Evolutionary conservation across 202 grass and related monocot species (phyloP), one percentile per base, ranked within the genome.

Genomic region (Brachypodium distachyon): DNA sequence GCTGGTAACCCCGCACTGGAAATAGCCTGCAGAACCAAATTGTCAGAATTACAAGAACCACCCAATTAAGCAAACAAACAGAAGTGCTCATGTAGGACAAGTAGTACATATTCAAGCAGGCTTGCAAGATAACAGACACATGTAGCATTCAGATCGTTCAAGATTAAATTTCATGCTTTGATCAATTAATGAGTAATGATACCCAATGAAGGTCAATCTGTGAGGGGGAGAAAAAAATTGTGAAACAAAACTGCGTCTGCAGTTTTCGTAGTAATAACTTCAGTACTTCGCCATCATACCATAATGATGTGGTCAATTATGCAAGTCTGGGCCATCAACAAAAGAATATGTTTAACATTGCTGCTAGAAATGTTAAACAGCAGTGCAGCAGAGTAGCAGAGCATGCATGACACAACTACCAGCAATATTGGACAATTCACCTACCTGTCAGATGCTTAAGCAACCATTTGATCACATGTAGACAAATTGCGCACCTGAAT

Each of bases 11-110:
- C 34, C 40, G 70, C 6, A 11, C 38, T 51, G 77, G 84, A 61
- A 77, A 61, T 16, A 52, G 38, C 77, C 88, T 91, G 74, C 23
- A 78, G 61, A 73, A 86, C 9, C 43, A 36, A 77, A 68, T 50
- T 28, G 3, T 40, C 3, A 73, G 44, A 67, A 56, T 78, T 55
- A 82, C 40, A n/a, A 56, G 41, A 61, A 28, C 13, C 21, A n/a
- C 31, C 64, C 11, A 37, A 48, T 48, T 46, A 63, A 42, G 70
- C 56, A 72, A 72, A 32, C 2, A 77, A 49, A 87, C 41, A 47
- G 31, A 12, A 68, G 25, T 44, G 63, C 36, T 40, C 8, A 18
- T 10, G 26, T 29, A 18, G 25, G 38, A 63, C 23, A 73, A 67
- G 52, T n/a, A 67, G 34, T 28, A 9, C 28, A 34, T 17, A 48